Evolutionary conservation across 1,284 basidiomycete genomes (phyloP).

Genomic region (Trametes hirsuta): DNA sequence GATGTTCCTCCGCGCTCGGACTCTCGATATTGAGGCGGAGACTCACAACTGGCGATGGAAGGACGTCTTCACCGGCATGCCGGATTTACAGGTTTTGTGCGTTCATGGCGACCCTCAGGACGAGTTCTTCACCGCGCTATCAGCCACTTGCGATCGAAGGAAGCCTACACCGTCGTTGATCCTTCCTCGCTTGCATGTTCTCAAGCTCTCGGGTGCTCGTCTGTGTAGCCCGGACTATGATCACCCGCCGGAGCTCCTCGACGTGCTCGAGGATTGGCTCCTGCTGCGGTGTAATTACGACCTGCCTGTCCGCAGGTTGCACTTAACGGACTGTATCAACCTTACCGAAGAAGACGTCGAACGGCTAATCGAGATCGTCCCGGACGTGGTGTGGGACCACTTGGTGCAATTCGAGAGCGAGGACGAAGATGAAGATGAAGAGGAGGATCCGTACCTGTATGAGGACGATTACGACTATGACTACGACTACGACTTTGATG

Average conservation of each 20-base stretch:
- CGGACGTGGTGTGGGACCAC: slow-evolving; percentile 17
- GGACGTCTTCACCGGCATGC: slow-evolving; percentile 10
- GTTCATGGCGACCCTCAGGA: neutral
- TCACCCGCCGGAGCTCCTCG: slow-evolving; percentile 1
- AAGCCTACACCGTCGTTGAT: neutral
- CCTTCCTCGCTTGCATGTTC: slow-evolving; percentile 9
- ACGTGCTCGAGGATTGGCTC: slow-evolving; percentile 16
- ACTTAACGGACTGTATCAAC: slow-evolving; percentile 5
- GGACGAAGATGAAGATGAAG: neutral
- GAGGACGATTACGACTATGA: slow-evolving; percentile 10
- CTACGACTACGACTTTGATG: slow-evolving; percentile 2
- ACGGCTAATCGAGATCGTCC: slow-evolving; percentile 11
- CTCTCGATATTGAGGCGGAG: neutral
- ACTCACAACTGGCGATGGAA: slow-evolving; percentile 7
- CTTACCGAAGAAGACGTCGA: slow-evolving; percentile 1
- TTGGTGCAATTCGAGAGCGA: slow-evolving; percentile 8
- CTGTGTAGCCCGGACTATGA: slow-evolving; percentile 7
- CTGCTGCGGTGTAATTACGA: slow-evolving; percentile 14
- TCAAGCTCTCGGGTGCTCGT: slow-evolving; percentile 1
- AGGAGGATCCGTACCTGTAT: neutral
- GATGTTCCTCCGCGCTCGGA: neutral
- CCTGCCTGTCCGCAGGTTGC: slow-evolving; percentile 8
- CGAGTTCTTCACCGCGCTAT: slow-evolving; percentile 11
- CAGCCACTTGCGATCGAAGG: neutral
- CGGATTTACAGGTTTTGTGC: slow-evolving; percentile 7